Percentiles rank a stretch among this genome's conserved stretches.
These are phyloP conservation scores for Porcisia hertigi DNA, from an alignment of 208 protist species.

Conservation along the genomic window DNA sequence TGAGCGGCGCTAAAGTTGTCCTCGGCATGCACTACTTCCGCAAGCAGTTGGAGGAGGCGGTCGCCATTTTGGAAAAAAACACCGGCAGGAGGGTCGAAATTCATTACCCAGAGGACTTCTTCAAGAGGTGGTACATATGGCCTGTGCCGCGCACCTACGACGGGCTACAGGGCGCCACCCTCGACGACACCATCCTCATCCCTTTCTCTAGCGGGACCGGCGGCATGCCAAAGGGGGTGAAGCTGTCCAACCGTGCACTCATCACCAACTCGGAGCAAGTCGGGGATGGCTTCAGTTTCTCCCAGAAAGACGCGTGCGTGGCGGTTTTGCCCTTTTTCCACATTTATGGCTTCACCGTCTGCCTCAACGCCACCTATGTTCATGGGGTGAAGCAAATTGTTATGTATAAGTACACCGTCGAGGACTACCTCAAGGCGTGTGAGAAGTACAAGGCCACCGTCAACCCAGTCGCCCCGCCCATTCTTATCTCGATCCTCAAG, in stretches of 20 bases:
- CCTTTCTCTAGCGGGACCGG: constrained; percentile 21
- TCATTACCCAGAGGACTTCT: constrained; percentile 30
- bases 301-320: constrained; percentile 36
- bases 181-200: constrained; percentile 19
- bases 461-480: constrained; percentile 76
- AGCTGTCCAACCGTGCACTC: constrained; percentile 41
- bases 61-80: constrained; percentile 19
- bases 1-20: constrained; percentile 27
- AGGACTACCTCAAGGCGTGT: constrained; percentile 41
- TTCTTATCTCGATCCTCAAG: constrained; percentile 72
- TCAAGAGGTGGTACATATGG: constrained; percentile 22
- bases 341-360: constrained; percentile 79
- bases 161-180: constrained; percentile 14
- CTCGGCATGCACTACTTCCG: constrained; percentile 29
- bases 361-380: constrained; percentile 31
- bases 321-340: constrained; percentile 79
- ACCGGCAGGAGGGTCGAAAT: constrained; percentile 28
- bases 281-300: constrained; percentile 17
- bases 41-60: constrained; percentile 19
- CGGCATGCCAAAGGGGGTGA: constrained; percentile 53
- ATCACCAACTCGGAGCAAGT: constrained; percentile 36
- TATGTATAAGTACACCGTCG: constrained; percentile 56
- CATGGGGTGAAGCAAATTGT: constrained; percentile 40
- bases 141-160: constrained; percentile 17
- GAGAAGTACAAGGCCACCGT: constrained; percentile 59